Evolutionary conservation across 139 green algal species (phyloP).

Genomic region (Tetradesmus lagerheimii): DNA sequence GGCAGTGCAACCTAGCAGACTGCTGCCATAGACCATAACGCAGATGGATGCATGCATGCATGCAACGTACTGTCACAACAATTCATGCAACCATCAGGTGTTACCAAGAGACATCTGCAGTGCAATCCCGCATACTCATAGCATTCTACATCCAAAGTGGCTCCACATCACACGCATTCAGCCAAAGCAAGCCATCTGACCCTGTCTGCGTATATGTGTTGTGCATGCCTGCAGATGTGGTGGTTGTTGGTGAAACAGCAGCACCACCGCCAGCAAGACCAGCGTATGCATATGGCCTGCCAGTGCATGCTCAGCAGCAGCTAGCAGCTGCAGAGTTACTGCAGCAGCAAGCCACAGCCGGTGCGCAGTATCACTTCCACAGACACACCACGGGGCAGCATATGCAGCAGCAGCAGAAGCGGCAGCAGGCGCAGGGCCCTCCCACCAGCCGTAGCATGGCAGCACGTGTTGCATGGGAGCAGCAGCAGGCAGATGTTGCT

Average conservation of each 20-base stretch:
- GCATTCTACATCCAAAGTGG: too few species aligned
- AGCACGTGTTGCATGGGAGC: neutral
- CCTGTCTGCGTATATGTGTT: neutral
- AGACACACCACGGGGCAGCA: too few species aligned
- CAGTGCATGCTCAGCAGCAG: neutral
- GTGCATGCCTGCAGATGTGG: neutral
- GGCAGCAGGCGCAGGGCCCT: neutral
- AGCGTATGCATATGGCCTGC: neutral
- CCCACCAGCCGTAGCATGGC: neutral
- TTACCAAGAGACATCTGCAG: too few species aligned
- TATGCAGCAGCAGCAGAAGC: neutral
- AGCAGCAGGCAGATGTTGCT: neutral
- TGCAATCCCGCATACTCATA: too few species aligned
- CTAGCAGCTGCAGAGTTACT: neutral
- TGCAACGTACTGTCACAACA: too few species aligned
- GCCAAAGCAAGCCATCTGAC: neutral
- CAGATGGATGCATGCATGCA: too few species aligned
- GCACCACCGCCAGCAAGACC: neutral
- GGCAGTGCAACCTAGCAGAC: too few species aligned
- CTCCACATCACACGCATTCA: neutral
- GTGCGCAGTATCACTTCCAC: too few species aligned
- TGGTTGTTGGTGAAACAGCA: neutral
- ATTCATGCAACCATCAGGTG: too few species aligned
- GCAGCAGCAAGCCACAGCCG: neutral
- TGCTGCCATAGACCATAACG: too few species aligned